Conservation (phyloP, 2,329 filamentous ascomycete genomes). For the Daldinia sp. region DNA sequence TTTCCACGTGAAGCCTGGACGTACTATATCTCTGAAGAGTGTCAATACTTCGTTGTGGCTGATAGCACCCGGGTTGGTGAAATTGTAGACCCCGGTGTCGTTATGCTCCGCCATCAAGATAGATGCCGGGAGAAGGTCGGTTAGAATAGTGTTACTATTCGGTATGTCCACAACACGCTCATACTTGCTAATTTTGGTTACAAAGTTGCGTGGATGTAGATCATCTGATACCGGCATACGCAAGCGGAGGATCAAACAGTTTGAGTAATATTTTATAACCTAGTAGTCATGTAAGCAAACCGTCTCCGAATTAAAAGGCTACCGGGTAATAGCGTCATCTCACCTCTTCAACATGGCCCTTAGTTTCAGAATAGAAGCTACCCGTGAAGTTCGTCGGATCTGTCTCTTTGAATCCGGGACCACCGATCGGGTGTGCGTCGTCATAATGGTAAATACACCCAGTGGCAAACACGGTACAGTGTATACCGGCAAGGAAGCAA, state of each 20-base stretch:
- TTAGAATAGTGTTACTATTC: slow-evolving; percentile 73
- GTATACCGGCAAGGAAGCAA: slow-evolving; percentile 66
- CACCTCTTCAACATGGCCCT: slow-evolving; percentile 71
- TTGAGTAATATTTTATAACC: slow-evolving; percentile 69
- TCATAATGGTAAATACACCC: slow-evolving; percentile 74
- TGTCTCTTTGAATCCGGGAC: slow-evolving; percentile 67
- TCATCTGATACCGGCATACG: slow-evolving; percentile 76
- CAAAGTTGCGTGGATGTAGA: slow-evolving; percentile 71
- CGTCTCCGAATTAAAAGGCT: neutral
- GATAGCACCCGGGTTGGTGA: slow-evolving; percentile 74
- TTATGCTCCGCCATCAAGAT: slow-evolving; percentile 67
- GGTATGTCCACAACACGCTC: slow-evolving; percentile 71
- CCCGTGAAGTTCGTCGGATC: slow-evolving; percentile 71
- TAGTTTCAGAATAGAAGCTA: slow-evolving; percentile 74
- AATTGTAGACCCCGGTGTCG: slow-evolving; percentile 73
- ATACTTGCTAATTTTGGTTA: slow-evolving; percentile 74
- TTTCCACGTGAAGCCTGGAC: slow-evolving; percentile 67
- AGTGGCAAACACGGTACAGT: slow-evolving; percentile 72
- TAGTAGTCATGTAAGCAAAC: slow-evolving; percentile 43
- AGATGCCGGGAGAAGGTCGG: slow-evolving; percentile 69
- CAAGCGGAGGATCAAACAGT: slow-evolving; percentile 69
- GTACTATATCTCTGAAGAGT: slow-evolving; percentile 70
- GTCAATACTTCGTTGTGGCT: slow-evolving; percentile 74
- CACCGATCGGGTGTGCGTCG: slow-evolving; percentile 66
- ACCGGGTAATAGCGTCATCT: slow-evolving; percentile 35